Percentiles rank a stretch among this genome's conserved stretches.
Evolutionary conservation across 2,329 filamentous ascomycete genomes (phyloP).

Genomic region (Curvularia sp.): DNA sequence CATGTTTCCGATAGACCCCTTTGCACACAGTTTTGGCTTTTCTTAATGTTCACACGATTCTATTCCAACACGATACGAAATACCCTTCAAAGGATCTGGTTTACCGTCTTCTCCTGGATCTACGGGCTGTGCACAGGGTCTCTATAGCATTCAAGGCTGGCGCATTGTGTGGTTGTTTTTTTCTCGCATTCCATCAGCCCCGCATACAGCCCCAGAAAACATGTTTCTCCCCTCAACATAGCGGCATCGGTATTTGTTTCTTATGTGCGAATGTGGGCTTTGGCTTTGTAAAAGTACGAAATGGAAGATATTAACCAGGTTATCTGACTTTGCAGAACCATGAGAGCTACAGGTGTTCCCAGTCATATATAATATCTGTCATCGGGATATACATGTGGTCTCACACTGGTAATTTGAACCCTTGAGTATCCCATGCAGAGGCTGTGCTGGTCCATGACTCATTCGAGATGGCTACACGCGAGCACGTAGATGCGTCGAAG

Average conservation of each 20-base stretch:
- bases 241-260: constrained; percentile 34
- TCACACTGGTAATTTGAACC: not conserved
- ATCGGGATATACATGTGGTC: not conserved
- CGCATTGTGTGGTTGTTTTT: constrained; percentile 35
- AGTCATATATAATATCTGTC: not conserved
- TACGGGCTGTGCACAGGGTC: constrained; percentile 18
- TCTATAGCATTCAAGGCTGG: constrained; percentile 40
- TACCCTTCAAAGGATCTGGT: constrained; percentile 31
- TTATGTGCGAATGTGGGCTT: constrained; percentile 15
- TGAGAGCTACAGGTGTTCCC: not conserved
- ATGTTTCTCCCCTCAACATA: constrained; percentile 33
- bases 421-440: not conserved
- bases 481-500: not conserved
- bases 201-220: constrained; percentile 15
- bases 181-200: constrained; percentile 31
- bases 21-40: constrained; percentile 29
- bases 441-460: not conserved
- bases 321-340: not conserved
- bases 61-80: constrained; percentile 29
- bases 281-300: constrained; percentile 34
- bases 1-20: constrained; percentile 29
- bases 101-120: constrained; percentile 23
- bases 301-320: constrained; percentile 19
- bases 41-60: constrained; percentile 37
- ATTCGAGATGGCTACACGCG: not conserved